Percentiles rank a stretch among this genome's conserved stretches.
Evolutionary conservation across 805 yeast genomes (phyloP).

Genomic region (Isabelozyma gotoi): DNA sequence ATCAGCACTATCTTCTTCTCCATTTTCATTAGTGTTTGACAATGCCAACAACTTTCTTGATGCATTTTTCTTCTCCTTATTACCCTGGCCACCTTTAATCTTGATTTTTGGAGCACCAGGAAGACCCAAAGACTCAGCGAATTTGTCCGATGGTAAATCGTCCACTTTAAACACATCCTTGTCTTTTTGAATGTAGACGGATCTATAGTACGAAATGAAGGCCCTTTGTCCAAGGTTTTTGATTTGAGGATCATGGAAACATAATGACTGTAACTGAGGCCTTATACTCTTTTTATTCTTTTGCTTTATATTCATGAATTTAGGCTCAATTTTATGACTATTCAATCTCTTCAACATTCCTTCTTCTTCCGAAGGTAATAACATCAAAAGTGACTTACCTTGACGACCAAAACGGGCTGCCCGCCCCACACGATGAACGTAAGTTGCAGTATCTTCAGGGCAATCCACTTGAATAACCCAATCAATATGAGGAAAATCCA

Average conservation of each 20-base stretch:
- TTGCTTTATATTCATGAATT: slow-evolving; percentile 70
- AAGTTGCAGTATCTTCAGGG: slow-evolving; percentile 87
- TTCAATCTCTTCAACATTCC: slow-evolving; percentile 66
- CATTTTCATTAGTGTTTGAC: slow-evolving; percentile 53
- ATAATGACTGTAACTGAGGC: slow-evolving; percentile 81
- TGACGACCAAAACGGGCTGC: slow-evolving; percentile 83
- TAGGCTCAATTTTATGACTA: slow-evolving; percentile 65
- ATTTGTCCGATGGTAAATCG: slow-evolving; percentile 75
- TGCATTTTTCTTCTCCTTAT: slow-evolving; percentile 76
- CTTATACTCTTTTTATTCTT: slow-evolving; percentile 72
- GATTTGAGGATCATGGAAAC: slow-evolving; percentile 88
- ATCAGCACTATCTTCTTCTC: slow-evolving; percentile 46
- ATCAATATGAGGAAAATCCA: slow-evolving; percentile 89
- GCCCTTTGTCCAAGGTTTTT: slow-evolving; percentile 96
- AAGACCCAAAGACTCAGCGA: slow-evolving; percentile 84
- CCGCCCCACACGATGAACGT: slow-evolving; percentile 89
- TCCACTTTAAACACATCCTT: slow-evolving; percentile 81
- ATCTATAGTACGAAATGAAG: slow-evolving; percentile 84
- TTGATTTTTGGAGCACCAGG: slow-evolving; percentile 96
- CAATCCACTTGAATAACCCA: slow-evolving; percentile 95
- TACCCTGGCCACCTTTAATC: slow-evolving; percentile 52
- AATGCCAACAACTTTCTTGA: slow-evolving; percentile 67
- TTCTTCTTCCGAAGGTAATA: slow-evolving; percentile 81
- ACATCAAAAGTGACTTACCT: slow-evolving; percentile 80
- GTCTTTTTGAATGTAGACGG: slow-evolving; percentile 83